Evolutionary conservation across 2,329 filamentous ascomycete genomes (phyloP), one percentile per base, ranked within the genome.

Genomic region (Endoconidiophora polonica): DNA sequence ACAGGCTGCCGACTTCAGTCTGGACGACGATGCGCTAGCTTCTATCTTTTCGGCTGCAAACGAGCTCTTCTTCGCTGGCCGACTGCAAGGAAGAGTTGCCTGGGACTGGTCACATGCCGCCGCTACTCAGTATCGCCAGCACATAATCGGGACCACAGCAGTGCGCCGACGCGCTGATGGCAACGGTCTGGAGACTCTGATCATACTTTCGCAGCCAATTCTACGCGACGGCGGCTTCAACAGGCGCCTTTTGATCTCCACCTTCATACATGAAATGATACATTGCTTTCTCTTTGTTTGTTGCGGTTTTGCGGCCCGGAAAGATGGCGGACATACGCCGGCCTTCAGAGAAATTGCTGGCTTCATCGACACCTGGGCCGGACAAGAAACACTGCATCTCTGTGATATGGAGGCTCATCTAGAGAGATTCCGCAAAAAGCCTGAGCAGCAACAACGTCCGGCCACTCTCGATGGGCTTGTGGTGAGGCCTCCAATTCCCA

Each of bases 261-360:
- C 77, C 0, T 80, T 82, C 55, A 58, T 82, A 44, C 78, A 81
- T 58, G 78, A 82, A 61, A 70, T 81, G 56, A 77, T 81, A 44
- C 77, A 81, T 62, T 77, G 76, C 61, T 81, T 79, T 58, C 64
- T 81, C 14, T 81, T 81, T 55, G 71, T 81, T 51, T 67, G 65
- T 47, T 79, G 76, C 56, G 77, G 77, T 3, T 73, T 77, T 58
- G 66, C 69, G 41, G 76, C 76, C 0, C 64, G 70, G 36, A 63
- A 67, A 22, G 65, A 68, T 40, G 76, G 76, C 9, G 77, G 77
- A 0, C 77, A 81, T 55, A 81, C 77, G 2, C 59, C 65, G 2
- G 77, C 75, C 2, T 81, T 81, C 56, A 65, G 67, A 24, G 65
- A 65, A 43, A 80, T 81, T 54, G 77, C 76, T 24, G 64, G 63